Evolutionary conservation across 169 alveolate species (phyloP), one percentile per base, ranked within the genome.

Genomic region (Cryptosporidium baileyi): DNA sequence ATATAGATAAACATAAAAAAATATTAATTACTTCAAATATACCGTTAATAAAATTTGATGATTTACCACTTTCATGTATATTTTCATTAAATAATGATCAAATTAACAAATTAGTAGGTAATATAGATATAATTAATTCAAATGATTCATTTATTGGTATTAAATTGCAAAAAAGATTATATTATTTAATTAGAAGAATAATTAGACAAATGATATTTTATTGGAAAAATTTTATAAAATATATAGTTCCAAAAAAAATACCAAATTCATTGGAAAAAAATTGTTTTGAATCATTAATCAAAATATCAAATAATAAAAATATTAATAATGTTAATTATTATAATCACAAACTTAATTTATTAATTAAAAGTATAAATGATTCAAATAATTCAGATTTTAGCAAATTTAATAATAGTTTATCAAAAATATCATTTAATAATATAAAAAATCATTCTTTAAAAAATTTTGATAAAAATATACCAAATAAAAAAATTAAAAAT

Each of bases 221-320:
- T 28, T 65, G 81, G 81, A 65, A 19, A 30, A 32, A 40, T 24
- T 9, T 65, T 32, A 65, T 65, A 30, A 8, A 51, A 19, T 32
- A 65, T 65, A 8, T 65, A 11, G 47, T 49, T 9, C 81, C 81
- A 24, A 65, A 65, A 36, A 47, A 44, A 2, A n/a, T 65, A 13
- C 17, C 63, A 32, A 65, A 65, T 28, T 65, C 81, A 30, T n/a
- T 51, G 15, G 81, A 65, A 51, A 65, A 65, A 34, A 65, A 32
- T 15, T 65, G 81, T 47, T n/a, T 28, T 54, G 81, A 65, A 26
- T 47, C 28, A n/a, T 47, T 47, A 47, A 0, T 47, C 5, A 47
- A 47, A n/a, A 8, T 47, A 6, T 3, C 9, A n/a, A 47, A 9
- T 9, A 1, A 47, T 9, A 6, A 6, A n/a, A 26, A 47, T n/a